These are phyloP conservation scores for Ceratocystis huliohia DNA, from an alignment of 2,329 filamentous ascomycete species.

Conservation along the genomic window DNA sequence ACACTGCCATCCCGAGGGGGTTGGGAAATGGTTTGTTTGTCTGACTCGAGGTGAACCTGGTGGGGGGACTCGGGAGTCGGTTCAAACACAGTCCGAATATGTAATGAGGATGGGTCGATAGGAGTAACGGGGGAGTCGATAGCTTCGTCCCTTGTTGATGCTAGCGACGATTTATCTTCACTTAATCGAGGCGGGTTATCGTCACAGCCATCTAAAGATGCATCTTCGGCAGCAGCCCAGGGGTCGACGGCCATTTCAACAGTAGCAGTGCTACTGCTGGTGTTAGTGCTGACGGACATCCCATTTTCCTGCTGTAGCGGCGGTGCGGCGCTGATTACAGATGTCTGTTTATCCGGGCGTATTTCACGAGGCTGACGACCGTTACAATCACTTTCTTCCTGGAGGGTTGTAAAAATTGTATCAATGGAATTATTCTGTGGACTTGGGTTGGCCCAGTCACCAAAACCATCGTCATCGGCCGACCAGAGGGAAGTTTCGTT, in stretches of 20 bases:
- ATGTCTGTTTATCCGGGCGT: not conserved
- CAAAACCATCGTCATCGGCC: constrained; percentile 13
- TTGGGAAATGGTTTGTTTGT: not conserved
- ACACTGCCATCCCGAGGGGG: not conserved
- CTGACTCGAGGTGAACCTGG: not conserved
- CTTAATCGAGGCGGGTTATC: constrained; percentile 9
- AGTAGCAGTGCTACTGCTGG: not conserved
- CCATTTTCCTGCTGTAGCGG: not conserved
- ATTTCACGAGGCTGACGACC: not conserved
- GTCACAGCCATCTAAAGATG: constrained; percentile 1
- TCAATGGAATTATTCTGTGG: constrained; percentile 7
- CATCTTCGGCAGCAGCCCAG: constrained; percentile 14
- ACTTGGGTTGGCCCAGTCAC: constrained; percentile 12
- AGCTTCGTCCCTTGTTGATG: not conserved
- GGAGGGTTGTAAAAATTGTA: constrained; percentile 12
- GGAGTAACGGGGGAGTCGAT: constrained; percentile 14
- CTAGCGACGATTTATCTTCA: constrained; percentile 9
- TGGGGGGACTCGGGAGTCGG: not conserved
- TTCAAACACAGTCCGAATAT: not conserved
- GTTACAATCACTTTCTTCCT: constrained; percentile 1
- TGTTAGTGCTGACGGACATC: not conserved
- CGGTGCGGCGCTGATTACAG: not conserved
- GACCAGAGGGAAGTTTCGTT: constrained; percentile 15
- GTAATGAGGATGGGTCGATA: not conserved
- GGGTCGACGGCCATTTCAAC: constrained; percentile 12